Percentiles rank a stretch among this genome's conserved stretches.
phyloP scores from a whole-genome alignment of 106 monocot genomes.

The Platanthera zijinensis region DNA sequence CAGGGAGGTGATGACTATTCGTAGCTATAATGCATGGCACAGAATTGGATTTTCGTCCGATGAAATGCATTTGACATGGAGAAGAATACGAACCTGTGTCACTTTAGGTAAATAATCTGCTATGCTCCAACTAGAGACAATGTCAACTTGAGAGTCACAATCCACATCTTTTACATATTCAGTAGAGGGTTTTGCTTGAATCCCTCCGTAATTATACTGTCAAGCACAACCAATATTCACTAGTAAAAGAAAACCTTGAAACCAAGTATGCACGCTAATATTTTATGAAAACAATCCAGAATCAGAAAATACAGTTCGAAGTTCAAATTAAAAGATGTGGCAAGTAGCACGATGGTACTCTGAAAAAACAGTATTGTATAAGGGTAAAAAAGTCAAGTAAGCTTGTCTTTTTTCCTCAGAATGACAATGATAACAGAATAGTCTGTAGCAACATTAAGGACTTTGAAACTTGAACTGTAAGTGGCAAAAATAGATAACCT shows the following conservation, averaged over 20 bases:
- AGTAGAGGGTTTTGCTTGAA: slow-evolving; percentile 40
- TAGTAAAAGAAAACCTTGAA: background rate
- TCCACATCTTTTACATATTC: slow-evolving; percentile 16
- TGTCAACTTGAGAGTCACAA: slow-evolving; percentile 52
- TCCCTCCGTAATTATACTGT: slow-evolving; percentile 92
- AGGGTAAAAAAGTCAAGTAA: background rate
- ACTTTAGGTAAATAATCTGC: slow-evolving; percentile 73
- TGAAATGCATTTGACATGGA: slow-evolving; percentile 1
- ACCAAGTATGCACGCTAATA: background rate
- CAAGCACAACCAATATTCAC: slow-evolving; percentile 7
- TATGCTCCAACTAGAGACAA: slow-evolving; percentile 90
- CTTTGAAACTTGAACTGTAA: background rate
- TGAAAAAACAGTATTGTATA: background rate
- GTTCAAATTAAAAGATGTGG: background rate
- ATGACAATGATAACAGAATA: background rate
- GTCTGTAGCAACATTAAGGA: background rate
- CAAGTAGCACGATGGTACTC: background rate
- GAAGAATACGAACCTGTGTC: slow-evolving; percentile 37
- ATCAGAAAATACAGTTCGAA: background rate
- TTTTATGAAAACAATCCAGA: background rate
- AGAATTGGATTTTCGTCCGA: background rate
- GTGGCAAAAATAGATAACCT: slow-evolving; percentile 37
- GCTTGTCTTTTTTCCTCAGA: background rate
- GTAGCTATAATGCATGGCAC: background rate
- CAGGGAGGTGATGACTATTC: background rate